Evolutionary conservation across 768 basidiomycete genomes (phyloP).

Genomic region (Cytidiella melzeri): DNA sequence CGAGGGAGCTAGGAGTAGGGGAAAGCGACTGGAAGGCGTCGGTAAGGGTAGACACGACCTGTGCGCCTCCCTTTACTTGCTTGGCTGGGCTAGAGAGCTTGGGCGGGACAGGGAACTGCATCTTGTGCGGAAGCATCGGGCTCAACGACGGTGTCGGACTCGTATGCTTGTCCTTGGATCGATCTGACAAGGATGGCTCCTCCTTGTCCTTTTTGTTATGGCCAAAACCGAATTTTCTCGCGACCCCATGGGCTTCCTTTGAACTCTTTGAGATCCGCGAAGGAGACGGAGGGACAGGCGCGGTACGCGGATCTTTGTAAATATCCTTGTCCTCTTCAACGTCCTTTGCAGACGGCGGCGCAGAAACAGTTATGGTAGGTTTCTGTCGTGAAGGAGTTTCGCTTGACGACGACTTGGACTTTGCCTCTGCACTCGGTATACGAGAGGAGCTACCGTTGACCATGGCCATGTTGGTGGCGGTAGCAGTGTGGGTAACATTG

Average conservation of each 20-base stretch:
- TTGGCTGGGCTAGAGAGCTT: slow-evolving; percentile 4
- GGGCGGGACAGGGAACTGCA: slow-evolving; percentile 15
- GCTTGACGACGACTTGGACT: not conserved
- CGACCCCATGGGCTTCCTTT: not conserved
- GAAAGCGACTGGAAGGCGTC: slow-evolving; percentile 2
- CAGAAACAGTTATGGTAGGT: slow-evolving; percentile 25
- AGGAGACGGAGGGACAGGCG: slow-evolving; percentile 5
- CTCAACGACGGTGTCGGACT: slow-evolving; percentile 10
- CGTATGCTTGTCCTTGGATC: not conserved
- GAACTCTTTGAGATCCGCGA: not conserved
- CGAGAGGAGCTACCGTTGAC: slow-evolving; percentile 2
- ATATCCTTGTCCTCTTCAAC: slow-evolving; percentile 4
- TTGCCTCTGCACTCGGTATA: not conserved
- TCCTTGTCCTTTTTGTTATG: slow-evolving; percentile 4
- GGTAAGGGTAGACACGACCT: not conserved
- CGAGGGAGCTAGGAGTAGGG: slow-evolving; percentile 1
- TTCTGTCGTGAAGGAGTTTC: not conserved
- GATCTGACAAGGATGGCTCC: slow-evolving; percentile 1
- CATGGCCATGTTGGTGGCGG: slow-evolving; percentile 12
- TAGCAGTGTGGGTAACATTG: slow-evolving; percentile 11
- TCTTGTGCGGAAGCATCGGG: slow-evolving; percentile 12
- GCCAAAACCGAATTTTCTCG: slow-evolving; percentile 4
- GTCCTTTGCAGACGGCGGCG: slow-evolving; percentile 13
- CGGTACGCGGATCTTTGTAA: slow-evolving; percentile 3
- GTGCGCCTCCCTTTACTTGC: not conserved